Evolutionary conservation across 805 yeast genomes (phyloP), one percentile per base, ranked within the genome.

Genomic region (Yarrowia keelungensis): DNA sequence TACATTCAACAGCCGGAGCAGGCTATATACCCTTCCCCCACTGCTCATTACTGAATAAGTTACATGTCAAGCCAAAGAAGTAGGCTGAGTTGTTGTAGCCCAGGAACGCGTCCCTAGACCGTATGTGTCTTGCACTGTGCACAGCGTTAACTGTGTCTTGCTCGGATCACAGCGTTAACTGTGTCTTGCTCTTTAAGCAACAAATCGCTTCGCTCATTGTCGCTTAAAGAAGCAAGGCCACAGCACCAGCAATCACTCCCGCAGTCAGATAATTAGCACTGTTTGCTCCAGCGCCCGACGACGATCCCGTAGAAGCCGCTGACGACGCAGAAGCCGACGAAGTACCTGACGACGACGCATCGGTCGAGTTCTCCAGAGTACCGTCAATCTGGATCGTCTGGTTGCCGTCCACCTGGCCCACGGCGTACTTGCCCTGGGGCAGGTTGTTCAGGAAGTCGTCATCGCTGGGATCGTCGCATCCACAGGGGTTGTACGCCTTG

Each of bases 401-500:
- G 45, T 67, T 70, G 46, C 59, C 53, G 32, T 50, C 39, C 16
- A 51, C 65, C 26, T 42, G 15, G 35, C 68, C 68, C 8, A 53
- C 22, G 19, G 65, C 56, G 59, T 65, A 59, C 35, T 51, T 50
- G 42, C 49, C 54, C 11, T 56, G 36, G 12, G 74, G 72, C 16
- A 72, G 67, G 43, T 53, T 41, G 32, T 49, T 59, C 26, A 72
- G 68, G 69, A 71, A 71, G 26, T 65, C 49, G n/a, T 42, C 53
- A 26, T 56, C 67, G 11, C 41, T 45, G 46, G 67, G 67, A 10
- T 54, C 43, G 62, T 72, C 74, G 42, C 74, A 72, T 2, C 72
- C 69, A 68, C 74, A 72, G 12, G 72, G 72, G 35, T 68, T 62
- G 56, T 70, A 32, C 26, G 59, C 56, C 32, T 69, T 70, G 59